A percentile compares a stretch with the other conserved stretches of the same genome.
Conservation (phyloP, 257 asterid species). For the Solanum tarijense region DNA sequence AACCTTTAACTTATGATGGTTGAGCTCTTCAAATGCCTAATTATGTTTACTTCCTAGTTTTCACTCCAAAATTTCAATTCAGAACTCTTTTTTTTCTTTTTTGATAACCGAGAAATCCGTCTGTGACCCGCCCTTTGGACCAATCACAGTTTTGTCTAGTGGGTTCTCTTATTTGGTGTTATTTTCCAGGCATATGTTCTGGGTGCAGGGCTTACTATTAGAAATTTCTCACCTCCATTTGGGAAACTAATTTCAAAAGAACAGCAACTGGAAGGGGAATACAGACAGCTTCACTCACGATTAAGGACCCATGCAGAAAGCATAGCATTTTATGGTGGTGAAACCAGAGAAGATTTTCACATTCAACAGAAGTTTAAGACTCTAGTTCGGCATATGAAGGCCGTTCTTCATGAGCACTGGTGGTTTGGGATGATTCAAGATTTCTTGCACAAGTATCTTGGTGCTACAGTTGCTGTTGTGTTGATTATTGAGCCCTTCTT, state of each 20-base stretch:
- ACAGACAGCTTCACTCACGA: constrained; percentile 94
- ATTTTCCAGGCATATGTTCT: constrained; percentile 78
- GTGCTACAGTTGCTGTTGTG: constrained; percentile 98
- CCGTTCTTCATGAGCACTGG: constrained; percentile 95
- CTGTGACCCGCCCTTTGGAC: too few relatives aligned
- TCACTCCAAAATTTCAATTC: constrained; percentile 1
- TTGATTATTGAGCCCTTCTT: constrained; percentile 96
- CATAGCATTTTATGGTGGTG: constrained; percentile 97
- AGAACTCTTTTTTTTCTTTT: background rate
- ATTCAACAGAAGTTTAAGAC: constrained; percentile 71
- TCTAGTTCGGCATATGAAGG: constrained; percentile 80
- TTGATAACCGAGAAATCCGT: too few relatives aligned
- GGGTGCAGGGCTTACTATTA: constrained; percentile 86
- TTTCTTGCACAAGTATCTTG: constrained; percentile 90
- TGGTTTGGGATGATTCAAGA: constrained; percentile 99
- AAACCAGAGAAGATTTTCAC: constrained; percentile 84
- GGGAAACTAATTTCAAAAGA: constrained; percentile 90
- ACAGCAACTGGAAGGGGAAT: constrained; percentile 97
- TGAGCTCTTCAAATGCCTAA: background rate
- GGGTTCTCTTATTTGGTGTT: constrained; percentile 14
- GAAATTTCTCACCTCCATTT: constrained; percentile 89
- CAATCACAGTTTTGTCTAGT: background rate
- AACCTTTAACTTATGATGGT: background rate
- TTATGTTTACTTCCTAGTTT: background rate
- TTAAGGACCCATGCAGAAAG: constrained; percentile 98